Conservation (phyloP, 768 basidiomycete genomes). For the Rubroboletus pulcherrimus region DNA sequence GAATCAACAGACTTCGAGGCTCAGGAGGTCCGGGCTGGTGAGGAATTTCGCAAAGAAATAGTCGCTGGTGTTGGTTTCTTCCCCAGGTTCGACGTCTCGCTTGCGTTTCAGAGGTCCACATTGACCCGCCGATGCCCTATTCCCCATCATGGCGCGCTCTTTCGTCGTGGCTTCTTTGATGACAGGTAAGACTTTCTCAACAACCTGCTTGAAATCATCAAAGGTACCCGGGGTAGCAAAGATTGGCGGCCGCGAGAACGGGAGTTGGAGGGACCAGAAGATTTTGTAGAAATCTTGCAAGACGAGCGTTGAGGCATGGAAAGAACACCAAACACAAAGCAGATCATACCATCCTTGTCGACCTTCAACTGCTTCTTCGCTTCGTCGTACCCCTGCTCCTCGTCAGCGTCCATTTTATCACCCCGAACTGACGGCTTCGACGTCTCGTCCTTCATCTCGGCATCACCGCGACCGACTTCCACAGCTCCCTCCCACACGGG, state of each 20-base stretch:
- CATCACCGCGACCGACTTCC: slow-evolving; percentile 34
- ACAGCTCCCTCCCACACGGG: slow-evolving; percentile 70
- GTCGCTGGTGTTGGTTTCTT: slow-evolving; percentile 50
- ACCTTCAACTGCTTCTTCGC: slow-evolving; percentile 37
- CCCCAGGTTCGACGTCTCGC: slow-evolving; percentile 57
- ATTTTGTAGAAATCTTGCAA: slow-evolving; percentile 72
- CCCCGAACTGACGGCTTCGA: slow-evolving; percentile 32
- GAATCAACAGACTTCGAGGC: slow-evolving; percentile 65
- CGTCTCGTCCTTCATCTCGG: slow-evolving; percentile 29
- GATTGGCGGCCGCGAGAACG: slow-evolving; percentile 75
- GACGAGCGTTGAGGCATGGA: slow-evolving; percentile 1
- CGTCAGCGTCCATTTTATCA: slow-evolving; percentile 66
- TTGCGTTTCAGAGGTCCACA: slow-evolving; percentile 54
- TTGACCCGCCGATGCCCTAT: slow-evolving; percentile 43
- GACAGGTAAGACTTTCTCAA: slow-evolving; percentile 69
- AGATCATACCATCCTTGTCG: slow-evolving; percentile 59
- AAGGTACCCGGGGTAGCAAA: slow-evolving; percentile 60
- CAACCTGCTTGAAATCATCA: slow-evolving; percentile 61
- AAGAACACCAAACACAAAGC: not conserved
- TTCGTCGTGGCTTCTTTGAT: slow-evolving; percentile 86
- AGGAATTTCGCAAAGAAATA: slow-evolving; percentile 95
- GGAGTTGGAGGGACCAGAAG: slow-evolving; percentile 87
- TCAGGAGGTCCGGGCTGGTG: slow-evolving; percentile 81
- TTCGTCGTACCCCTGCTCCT: slow-evolving; percentile 26
- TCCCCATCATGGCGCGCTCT: slow-evolving; percentile 86